A percentile compares a stretch with the other conserved stretches of the same genome.
These are phyloP conservation scores for Fusarium tanahbumbuense DNA, from an alignment of 2,329 filamentous ascomycete species.

Conservation along the genomic window DNA sequence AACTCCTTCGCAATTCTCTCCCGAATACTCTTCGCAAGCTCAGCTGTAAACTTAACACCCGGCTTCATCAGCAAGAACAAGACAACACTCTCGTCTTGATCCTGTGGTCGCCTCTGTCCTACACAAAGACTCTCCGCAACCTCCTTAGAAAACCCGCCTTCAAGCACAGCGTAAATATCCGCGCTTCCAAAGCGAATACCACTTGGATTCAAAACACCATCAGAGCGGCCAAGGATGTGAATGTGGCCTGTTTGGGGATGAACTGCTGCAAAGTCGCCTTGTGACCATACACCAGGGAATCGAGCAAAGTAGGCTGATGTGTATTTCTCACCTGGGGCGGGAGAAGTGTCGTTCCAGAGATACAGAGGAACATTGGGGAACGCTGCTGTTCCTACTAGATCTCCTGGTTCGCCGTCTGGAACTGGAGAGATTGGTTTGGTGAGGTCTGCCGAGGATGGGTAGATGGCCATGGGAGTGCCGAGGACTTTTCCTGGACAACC, in stretches of 20 bases:
- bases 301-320: conserved; percentile 70
- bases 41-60: conserved; percentile 64
- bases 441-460: conserved; percentile 64
- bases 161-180: conserved; percentile 82
- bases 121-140: conserved; percentile 82
- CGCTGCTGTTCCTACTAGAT: conserved; percentile 75
- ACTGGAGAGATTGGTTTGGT: conserved; percentile 58
- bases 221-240: conserved; percentile 75
- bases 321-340: conserved; percentile 67
- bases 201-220: conserved; percentile 83
- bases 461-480: conserved; percentile 66
- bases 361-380: conserved; percentile 82
- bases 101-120: conserved; percentile 74
- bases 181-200: conserved; percentile 83
- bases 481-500: conserved; percentile 64
- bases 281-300: conserved; percentile 79
- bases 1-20: conserved; percentile 72
- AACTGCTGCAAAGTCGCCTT: conserved; percentile 81
- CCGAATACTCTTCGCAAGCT: conserved; percentile 70
- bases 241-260: conserved; percentile 75
- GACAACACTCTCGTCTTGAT: conserved; percentile 66
- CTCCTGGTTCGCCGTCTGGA: conserved; percentile 73
- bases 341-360: conserved; percentile 68
- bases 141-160: conserved; percentile 70
- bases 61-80: conserved; percentile 68